A percentile compares a stretch with the other conserved stretches of the same genome.
phyloP scores from a whole-genome alignment of 768 basidiomycete genomes.

The Suillus luteus region DNA sequence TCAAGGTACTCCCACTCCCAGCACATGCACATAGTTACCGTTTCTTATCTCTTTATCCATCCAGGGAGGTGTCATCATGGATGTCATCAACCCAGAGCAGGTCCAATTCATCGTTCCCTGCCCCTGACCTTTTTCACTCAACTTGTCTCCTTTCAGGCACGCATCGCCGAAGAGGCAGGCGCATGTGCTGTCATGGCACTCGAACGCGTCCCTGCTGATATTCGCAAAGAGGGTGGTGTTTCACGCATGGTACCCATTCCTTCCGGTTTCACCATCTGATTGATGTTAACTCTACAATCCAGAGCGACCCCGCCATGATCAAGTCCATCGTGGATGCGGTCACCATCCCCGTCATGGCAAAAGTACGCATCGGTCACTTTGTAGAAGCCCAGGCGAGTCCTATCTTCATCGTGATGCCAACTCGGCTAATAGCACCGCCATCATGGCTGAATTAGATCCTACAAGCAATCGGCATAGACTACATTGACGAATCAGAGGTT shows the following conservation, averaged over 20 bases:
- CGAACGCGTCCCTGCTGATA: slow-evolving; percentile 94
- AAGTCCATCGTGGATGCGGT: slow-evolving; percentile 94
- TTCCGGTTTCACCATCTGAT: neutral
- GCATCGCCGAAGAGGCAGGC: slow-evolving; percentile 96
- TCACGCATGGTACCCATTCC: slow-evolving; percentile 80
- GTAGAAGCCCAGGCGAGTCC: slow-evolving; percentile 85
- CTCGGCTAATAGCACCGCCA: neutral
- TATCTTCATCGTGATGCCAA: neutral
- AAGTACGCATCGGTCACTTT: slow-evolving; percentile 95
- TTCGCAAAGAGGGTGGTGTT: slow-evolving; percentile 89
- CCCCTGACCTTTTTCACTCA: slow-evolving; percentile 9
- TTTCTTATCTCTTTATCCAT: slow-evolving; percentile 11
- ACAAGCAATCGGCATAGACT: slow-evolving; percentile 93
- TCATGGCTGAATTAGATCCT: slow-evolving; percentile 62
- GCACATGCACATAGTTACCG: slow-evolving; percentile 10
- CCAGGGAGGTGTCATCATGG: slow-evolving; percentile 92
- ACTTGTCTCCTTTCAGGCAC: slow-evolving; percentile 55
- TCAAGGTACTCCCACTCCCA: slow-evolving; percentile 61
- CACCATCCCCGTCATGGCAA: slow-evolving; percentile 96
- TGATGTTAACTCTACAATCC: neutral
- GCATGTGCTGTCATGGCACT: slow-evolving; percentile 98
- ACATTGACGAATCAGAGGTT: slow-evolving; percentile 94
- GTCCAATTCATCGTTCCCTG: slow-evolving; percentile 35
- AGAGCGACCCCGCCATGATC: slow-evolving; percentile 97
- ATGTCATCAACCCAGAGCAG: slow-evolving; percentile 83